Conservation (phyloP, 306 rosid genomes). For the Corylus heterophylla region DNA sequence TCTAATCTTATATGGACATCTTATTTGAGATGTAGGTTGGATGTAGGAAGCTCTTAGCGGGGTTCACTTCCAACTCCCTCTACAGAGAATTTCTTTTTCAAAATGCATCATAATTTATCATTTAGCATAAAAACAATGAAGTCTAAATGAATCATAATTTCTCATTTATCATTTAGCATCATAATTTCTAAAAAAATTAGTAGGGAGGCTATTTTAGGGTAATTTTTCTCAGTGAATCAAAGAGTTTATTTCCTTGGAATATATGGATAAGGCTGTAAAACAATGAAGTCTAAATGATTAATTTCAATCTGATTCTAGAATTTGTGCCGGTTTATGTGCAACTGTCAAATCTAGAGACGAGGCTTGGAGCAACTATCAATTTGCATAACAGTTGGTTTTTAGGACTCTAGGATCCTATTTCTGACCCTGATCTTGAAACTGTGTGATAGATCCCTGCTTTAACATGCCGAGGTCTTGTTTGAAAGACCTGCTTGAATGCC, state of each 20-base stretch:
- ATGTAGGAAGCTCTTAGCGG: background rate
- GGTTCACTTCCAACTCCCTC: background rate
- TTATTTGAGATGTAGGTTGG: background rate
- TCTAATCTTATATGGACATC: background rate
- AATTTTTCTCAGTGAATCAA: too few relatives aligned
- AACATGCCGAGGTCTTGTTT: background rate
- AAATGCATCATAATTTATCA: too few relatives aligned
- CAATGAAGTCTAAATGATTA: background rate
- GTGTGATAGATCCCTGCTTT: background rate
- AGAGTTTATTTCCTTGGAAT: background rate
- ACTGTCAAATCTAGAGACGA: background rate
- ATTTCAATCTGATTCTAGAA: background rate
- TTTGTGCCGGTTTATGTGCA: background rate
- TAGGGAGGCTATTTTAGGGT: too few relatives aligned
- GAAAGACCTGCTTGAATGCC: background rate
- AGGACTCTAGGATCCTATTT: background rate
- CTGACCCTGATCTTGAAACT: background rate
- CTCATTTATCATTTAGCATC: too few relatives aligned
- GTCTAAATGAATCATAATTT: too few relatives aligned
- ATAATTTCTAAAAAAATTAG: too few relatives aligned
- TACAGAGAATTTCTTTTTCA: too few relatives aligned
- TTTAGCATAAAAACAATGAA: too few relatives aligned
- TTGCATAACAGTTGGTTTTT: background rate
- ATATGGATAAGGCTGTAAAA: background rate
- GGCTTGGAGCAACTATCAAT: background rate